Evolutionary conservation across 768 basidiomycete species (phyloP).

Genomic region (Artomyces pyxidatus): DNA sequence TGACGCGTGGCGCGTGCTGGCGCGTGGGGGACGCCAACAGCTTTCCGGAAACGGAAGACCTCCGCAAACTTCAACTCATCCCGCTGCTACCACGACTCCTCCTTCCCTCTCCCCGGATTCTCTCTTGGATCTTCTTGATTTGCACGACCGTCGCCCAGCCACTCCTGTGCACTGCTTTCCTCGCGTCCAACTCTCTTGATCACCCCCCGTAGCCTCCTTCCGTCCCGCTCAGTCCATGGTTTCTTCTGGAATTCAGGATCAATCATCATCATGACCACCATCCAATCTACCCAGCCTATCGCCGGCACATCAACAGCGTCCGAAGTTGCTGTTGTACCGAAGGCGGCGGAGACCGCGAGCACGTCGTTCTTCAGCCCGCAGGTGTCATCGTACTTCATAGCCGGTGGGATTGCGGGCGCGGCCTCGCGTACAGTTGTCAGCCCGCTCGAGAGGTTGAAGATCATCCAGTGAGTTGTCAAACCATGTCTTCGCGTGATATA

Average conservation of each 20-base stretch:
- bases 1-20: too few relatives aligned
- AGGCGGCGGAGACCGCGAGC: slow-evolving; percentile 6
- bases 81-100: too few relatives aligned
- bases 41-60: too few relatives aligned
- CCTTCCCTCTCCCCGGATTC: too few relatives aligned
- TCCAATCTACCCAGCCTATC: slow-evolving; percentile 4
- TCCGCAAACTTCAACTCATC: too few relatives aligned
- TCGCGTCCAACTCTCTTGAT: slow-evolving; percentile 3
- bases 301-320: background rate
- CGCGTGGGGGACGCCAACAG: too few relatives aligned
- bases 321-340: background rate
- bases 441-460: slow-evolving; percentile 89
- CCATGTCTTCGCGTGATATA: slow-evolving; percentile 63
- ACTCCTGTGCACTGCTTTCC: too few relatives aligned
- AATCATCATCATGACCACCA: slow-evolving; percentile 9
- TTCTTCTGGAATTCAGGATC: background rate
- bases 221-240: slow-evolving; percentile 7
- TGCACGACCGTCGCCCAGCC: background rate
- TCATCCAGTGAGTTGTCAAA: slow-evolving; percentile 71
- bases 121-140: too few relatives aligned
- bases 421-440: slow-evolving; percentile 88
- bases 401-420: slow-evolving; percentile 47
- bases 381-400: slow-evolving; percentile 42
- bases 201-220: background rate
- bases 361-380: slow-evolving; percentile 25